phyloP scores from a whole-genome alignment of 139 green algal species.

The Chlorella sp. region DNA sequence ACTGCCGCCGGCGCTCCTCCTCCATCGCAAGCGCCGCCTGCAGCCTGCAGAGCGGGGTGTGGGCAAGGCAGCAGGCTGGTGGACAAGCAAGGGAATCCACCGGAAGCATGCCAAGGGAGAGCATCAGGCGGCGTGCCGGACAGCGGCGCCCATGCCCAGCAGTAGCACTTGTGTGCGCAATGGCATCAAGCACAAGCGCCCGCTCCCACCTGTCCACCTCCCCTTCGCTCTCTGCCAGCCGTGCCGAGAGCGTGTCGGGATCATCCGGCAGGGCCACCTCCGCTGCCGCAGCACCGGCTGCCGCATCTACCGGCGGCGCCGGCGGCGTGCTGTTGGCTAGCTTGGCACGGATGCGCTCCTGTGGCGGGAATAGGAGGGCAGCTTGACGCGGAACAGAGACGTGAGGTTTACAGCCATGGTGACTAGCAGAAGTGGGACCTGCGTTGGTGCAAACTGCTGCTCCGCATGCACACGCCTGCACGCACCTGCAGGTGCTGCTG shows the following conservation, averaged over 20 bases:
- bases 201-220: conserved; percentile 4
- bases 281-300: background rate
- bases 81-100: too few relatives aligned
- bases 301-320: background rate
- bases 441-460: too few relatives aligned
- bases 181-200: too few relatives aligned
- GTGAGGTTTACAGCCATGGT: too few relatives aligned
- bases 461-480: background rate
- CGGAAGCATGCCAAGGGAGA: too few relatives aligned
- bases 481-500: conserved; percentile 37
- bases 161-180: too few relatives aligned
- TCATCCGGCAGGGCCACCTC: conserved; percentile 32
- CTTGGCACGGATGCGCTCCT: conserved; percentile 24
- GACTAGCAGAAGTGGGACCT: too few relatives aligned
- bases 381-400: background rate
- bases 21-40: conserved; percentile 68
- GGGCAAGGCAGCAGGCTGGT: too few relatives aligned
- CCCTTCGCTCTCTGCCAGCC: conserved; percentile 34
- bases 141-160: too few relatives aligned
- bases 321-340: conserved; percentile 19
- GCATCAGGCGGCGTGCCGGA: too few relatives aligned
- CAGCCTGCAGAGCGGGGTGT: conserved; percentile 46
- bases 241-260: conserved; percentile 25
- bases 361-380: background rate
- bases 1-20: conserved; percentile 74